Evolutionary conservation across 805 yeast genomes (phyloP), one percentile per base, ranked within the genome.

Genomic region (Nakazawaea molendinolei): DNA sequence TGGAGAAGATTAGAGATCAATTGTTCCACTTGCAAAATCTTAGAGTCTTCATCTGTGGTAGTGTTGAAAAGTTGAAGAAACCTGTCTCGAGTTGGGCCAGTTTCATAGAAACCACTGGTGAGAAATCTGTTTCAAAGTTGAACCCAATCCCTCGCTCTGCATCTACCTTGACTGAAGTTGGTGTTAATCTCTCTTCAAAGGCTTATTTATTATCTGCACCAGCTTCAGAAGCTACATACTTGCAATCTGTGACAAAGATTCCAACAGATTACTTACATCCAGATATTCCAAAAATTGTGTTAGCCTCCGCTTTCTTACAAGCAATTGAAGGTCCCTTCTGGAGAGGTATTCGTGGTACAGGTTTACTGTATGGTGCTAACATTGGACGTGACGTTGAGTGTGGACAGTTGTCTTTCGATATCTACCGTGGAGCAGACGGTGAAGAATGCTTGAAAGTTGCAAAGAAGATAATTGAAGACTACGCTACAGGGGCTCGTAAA

Each of bases 261-360:
- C 86, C 90, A 1, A 61, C 68, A 1, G 66, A 63, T 38, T 77
- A 71, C 45, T 48, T 55, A 10, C 67, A 76, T 32, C 61, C 65
- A 15, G 95, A 89, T 47, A 64, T 78, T 21, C 77, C 82, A 34
- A 80, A 79, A 18, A 66, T 90, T 27, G 70, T 80, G 0, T 67
- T 89, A 19, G 85, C 87, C 5, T 69, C 81, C 5, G 87, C 83
- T 38, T 82, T 78, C 48, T 63, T 92, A 38, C 83, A 80, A 45
- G 82, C 86, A 24, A 86, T 86, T 14, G 98, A 92, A 56, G 98
- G 98, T 3, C 98, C 97, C 23, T 80, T 90, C 44, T 90, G 97
- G 97, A 74, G 86, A 49, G 95, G 94, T 38, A 84, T 92, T 23
- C 74, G 98, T 59, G 98, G 98, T 27, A 71, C 87, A 1, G 98